A percentile compares a stretch with the other conserved stretches of the same genome.
Conservation (phyloP, 768 basidiomycete species). For the Tylopilus plumbeoviolaceoides region DNA sequence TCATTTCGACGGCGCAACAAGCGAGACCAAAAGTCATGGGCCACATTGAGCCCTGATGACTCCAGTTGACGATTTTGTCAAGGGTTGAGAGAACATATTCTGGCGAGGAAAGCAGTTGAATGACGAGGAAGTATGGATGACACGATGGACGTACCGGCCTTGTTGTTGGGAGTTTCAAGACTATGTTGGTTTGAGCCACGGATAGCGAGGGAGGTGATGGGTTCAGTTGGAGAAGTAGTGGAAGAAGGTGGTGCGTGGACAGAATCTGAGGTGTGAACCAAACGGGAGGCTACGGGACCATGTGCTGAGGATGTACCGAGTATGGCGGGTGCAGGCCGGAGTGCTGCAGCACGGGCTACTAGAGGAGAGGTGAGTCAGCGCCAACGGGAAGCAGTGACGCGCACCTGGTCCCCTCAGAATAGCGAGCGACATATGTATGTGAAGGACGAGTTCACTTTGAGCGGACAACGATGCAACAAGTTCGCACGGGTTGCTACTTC, state of each 20-base stretch:
- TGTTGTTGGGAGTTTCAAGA: conserved; percentile 85
- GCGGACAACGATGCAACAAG: neutral
- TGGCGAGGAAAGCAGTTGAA: conserved; percentile 26
- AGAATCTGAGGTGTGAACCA: conserved; percentile 51
- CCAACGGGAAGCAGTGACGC: conserved; percentile 15
- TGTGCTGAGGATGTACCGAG: conserved; percentile 33
- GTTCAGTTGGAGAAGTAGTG: conserved; percentile 43
- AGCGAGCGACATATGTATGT: conserved; percentile 53
- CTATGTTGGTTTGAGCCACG: conserved; percentile 80
- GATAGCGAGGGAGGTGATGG: conserved; percentile 70
- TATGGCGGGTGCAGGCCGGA: conserved; percentile 43
- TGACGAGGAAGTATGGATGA: neutral
- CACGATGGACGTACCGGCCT: conserved; percentile 57
- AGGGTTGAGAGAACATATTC: conserved; percentile 96
- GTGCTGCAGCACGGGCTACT: conserved; percentile 37
- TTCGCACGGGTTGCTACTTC: conserved; percentile 12
- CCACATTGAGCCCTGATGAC: conserved; percentile 97
- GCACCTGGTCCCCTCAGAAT: conserved; percentile 35
- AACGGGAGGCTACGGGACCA: conserved; percentile 42
- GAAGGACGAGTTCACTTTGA: neutral
- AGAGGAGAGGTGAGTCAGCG: conserved; percentile 10
- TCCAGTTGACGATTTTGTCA: conserved; percentile 98
- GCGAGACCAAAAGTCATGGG: conserved; percentile 99
- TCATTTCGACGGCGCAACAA: conserved; percentile 99
- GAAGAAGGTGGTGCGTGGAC: conserved; percentile 41